Evolutionary conservation across 2,329 filamentous ascomycete species (phyloP).

Genomic region (Pseudocercospora cruenta): DNA sequence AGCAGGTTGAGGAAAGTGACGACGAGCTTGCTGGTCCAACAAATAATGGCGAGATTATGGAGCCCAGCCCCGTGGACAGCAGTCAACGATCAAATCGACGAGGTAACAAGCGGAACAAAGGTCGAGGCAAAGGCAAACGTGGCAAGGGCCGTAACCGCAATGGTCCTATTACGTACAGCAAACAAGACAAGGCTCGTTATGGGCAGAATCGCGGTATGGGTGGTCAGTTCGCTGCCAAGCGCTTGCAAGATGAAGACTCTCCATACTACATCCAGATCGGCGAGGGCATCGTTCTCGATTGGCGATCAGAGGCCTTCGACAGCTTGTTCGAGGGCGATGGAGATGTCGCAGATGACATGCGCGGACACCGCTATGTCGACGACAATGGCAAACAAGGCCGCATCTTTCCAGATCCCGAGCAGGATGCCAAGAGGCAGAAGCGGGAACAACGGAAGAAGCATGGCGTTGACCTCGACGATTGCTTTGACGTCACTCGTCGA

Average conservation of each 20-base stretch:
- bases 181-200: constrained; percentile 26
- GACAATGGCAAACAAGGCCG: constrained; percentile 60
- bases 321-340: constrained; percentile 63
- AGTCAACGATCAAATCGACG: constrained; percentile 13
- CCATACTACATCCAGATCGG: constrained; percentile 66
- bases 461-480: constrained; percentile 85
- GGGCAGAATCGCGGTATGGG: constrained; percentile 4
- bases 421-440: constrained; percentile 65
- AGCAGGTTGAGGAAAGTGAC: constrained; percentile 23
- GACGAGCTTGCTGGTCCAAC: constrained; percentile 20
- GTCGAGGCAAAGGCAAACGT: constrained; percentile 32
- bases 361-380: constrained; percentile 58
- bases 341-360: constrained; percentile 53
- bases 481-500: constrained; percentile 91
- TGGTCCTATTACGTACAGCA: constrained; percentile 27
- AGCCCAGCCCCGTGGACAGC: constrained; percentile 17
- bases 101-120: constrained; percentile 25
- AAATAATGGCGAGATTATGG: constrained; percentile 15
- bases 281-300: constrained; percentile 87
- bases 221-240: constrained; percentile 15
- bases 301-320: constrained; percentile 72
- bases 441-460: constrained; percentile 69
- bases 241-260: constrained; percentile 26
- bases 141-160: constrained; percentile 19
- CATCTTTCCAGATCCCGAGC: constrained; percentile 61